Conservation (phyloP, 2,329 filamentous ascomycete species). For the Fragosphaeria purpurea region DNA sequence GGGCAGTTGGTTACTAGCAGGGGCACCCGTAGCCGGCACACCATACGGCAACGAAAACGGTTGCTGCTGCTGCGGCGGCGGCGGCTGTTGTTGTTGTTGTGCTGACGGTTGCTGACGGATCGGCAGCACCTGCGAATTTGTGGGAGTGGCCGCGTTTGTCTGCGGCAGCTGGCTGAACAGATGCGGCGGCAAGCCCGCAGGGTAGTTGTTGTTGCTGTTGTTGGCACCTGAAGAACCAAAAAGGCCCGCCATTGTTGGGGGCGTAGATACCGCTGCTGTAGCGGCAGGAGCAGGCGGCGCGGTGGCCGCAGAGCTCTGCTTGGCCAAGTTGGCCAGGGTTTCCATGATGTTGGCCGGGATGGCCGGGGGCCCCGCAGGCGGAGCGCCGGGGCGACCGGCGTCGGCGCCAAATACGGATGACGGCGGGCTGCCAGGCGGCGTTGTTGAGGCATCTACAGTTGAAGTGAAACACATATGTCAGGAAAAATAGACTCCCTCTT, state of each 20-base stretch:
- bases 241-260: neutral
- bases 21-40: constrained; percentile 17
- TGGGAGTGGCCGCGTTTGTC: constrained; percentile 41
- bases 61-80: constrained; percentile 16
- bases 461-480: constrained; percentile 2
- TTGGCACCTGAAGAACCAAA: constrained; percentile 22
- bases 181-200: constrained; percentile 15
- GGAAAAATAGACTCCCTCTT: neutral
- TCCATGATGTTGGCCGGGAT: constrained; percentile 56
- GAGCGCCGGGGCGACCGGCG: constrained; percentile 11
- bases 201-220: constrained; percentile 2
- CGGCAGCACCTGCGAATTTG: constrained; percentile 40
- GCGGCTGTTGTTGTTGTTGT: constrained; percentile 19
- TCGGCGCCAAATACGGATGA: constrained; percentile 28
- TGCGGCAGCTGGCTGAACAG: constrained; percentile 18
- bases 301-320: constrained; percentile 50
- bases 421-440: constrained; percentile 55
- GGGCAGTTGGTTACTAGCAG: constrained; percentile 13
- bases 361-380: constrained; percentile 31
- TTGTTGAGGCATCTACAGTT: constrained; percentile 56
- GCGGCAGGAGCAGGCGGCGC: constrained; percentile 29
- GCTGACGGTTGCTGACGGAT: constrained; percentile 14
- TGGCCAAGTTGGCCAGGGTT: constrained; percentile 70
- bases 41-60: constrained; percentile 16
- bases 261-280: neutral